These are phyloP conservation scores for Saccharomycopsis olivae DNA, from an alignment of 805 yeast genomes.

Conservation along the genomic window DNA sequence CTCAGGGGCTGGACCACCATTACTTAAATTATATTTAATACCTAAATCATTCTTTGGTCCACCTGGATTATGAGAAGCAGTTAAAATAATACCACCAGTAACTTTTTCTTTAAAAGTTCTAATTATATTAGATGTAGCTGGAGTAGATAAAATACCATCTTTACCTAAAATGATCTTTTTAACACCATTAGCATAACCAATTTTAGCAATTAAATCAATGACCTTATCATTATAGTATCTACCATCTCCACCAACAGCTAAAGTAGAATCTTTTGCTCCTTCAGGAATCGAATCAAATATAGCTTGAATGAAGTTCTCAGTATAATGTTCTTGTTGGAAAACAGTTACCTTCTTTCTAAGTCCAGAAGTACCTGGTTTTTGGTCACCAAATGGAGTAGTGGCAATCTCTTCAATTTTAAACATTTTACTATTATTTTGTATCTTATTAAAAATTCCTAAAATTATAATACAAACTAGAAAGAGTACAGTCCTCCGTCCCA, in stretches of 20 bases:
- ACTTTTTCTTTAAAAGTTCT: conserved; percentile 46
- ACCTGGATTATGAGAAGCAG: conserved; percentile 98
- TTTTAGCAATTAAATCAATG: conserved; percentile 68
- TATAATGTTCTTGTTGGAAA: conserved; percentile 69
- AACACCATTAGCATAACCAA: conserved; percentile 89
- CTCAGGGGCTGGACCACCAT: conserved; percentile 99
- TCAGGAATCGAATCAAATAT: conserved; percentile 82
- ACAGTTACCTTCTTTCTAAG: conserved; percentile 83
- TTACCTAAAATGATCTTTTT: conserved; percentile 78
- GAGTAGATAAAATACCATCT: conserved; percentile 82
- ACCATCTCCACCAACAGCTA: conserved; percentile 97
- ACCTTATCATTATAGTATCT: conserved; percentile 80
- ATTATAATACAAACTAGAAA: no score
- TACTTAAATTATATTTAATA: conserved; percentile 86
- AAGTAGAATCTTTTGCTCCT: conserved; percentile 59
- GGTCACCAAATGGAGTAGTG: conserved; percentile 77
- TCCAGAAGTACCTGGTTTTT: conserved; percentile 98
- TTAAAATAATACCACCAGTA: conserved; percentile 92
- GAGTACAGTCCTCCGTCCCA: no score
- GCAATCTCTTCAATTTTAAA: conserved; percentile 28
- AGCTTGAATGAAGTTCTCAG: conserved; percentile 91
- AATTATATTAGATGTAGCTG: conserved; percentile 92
- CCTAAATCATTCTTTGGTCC: conserved; percentile 90
- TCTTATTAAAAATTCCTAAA: no score
- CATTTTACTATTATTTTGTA: no score